Evolutionary conservation across 2,329 filamentous ascomycete genomes (phyloP).

Genomic region (Colletotrichum sojae): DNA sequence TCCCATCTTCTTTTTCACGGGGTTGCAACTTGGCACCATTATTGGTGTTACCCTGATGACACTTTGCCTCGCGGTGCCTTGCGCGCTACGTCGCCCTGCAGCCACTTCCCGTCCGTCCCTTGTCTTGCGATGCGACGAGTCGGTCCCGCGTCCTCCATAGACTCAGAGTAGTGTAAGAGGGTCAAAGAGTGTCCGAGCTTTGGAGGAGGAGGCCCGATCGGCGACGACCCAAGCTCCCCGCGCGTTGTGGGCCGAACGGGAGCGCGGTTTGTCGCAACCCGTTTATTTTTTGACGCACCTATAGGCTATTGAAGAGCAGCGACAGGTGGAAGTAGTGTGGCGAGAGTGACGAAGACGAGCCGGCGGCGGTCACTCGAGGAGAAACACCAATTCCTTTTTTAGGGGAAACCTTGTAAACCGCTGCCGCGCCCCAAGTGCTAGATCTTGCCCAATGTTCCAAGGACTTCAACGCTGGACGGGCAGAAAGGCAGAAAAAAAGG

Average conservation of each 20-base stretch:
- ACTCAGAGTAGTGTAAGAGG: background rate
- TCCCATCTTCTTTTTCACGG: slow-evolving; percentile 25
- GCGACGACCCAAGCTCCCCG: slow-evolving; percentile 17
- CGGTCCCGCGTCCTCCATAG: background rate
- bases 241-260: slow-evolving; percentile 22
- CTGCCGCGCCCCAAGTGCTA: slow-evolving; percentile 21
- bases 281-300: slow-evolving; percentile 16
- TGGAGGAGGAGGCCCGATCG: slow-evolving; percentile 31
- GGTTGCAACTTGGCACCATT: slow-evolving; percentile 1
- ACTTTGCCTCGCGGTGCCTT: slow-evolving; percentile 13
- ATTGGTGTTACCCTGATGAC: slow-evolving; percentile 35
- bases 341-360: slow-evolving; percentile 11
- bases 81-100: slow-evolving; percentile 26
- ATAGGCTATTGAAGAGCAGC: slow-evolving; percentile 19
- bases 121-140: slow-evolving; percentile 30
- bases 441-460: slow-evolving; percentile 14
- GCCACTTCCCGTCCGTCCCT: slow-evolving; percentile 27
- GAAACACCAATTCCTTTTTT: slow-evolving; percentile 23
- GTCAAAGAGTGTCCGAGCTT: slow-evolving; percentile 39
- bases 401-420: slow-evolving; percentile 18
- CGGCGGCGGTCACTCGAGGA: background rate
- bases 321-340: slow-evolving; percentile 10
- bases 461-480: background rate
- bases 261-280: slow-evolving; percentile 13
- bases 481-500: slow-evolving; percentile 1